Evolutionary conservation across 2,329 filamentous ascomycete genomes (phyloP).

Genomic region (Didymella pinodella): DNA sequence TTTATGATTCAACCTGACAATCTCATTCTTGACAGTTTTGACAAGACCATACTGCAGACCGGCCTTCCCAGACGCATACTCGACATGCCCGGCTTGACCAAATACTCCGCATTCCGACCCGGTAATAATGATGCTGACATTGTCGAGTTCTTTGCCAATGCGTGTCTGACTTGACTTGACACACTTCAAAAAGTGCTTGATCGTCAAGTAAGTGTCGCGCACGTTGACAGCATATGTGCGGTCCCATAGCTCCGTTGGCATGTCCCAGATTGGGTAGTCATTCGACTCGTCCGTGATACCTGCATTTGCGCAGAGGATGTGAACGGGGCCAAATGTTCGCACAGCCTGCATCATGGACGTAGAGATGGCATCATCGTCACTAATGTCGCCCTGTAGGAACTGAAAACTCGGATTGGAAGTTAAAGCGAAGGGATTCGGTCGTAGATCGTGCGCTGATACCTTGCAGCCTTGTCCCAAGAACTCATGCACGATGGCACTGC

Average conservation of each 20-base stretch:
- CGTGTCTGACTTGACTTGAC: constrained; percentile 53
- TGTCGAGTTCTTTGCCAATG: constrained; percentile 53
- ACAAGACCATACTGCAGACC: constrained; percentile 63
- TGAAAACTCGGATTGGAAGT: constrained; percentile 50
- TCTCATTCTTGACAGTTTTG: constrained; percentile 63
- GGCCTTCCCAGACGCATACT: constrained; percentile 59
- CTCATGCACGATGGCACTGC: constrained; percentile 59
- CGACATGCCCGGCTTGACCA: constrained; percentile 59
- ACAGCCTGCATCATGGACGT: constrained; percentile 53
- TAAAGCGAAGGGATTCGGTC: constrained; percentile 44
- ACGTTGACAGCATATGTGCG: constrained; percentile 60
- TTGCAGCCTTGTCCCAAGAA: constrained; percentile 64
- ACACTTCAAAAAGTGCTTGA: constrained; percentile 63
- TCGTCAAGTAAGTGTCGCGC: constrained; percentile 62
- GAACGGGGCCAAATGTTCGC: constrained; percentile 58
- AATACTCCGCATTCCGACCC: constrained; percentile 63
- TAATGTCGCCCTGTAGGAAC: constrained; percentile 58
- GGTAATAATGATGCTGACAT: constrained; percentile 62
- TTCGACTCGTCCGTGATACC: constrained; percentile 61
- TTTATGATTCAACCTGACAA: constrained; percentile 59
- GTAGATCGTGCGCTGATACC: constrained; percentile 62
- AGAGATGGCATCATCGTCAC: constrained; percentile 57
- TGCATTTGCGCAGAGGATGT: constrained; percentile 63
- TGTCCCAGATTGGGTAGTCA: constrained; percentile 61
- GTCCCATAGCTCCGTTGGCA: constrained; percentile 61